phyloP scores from a whole-genome alignment of 495 filamentous ascomycete species.

The Saxophila tyrrhenica region DNA sequence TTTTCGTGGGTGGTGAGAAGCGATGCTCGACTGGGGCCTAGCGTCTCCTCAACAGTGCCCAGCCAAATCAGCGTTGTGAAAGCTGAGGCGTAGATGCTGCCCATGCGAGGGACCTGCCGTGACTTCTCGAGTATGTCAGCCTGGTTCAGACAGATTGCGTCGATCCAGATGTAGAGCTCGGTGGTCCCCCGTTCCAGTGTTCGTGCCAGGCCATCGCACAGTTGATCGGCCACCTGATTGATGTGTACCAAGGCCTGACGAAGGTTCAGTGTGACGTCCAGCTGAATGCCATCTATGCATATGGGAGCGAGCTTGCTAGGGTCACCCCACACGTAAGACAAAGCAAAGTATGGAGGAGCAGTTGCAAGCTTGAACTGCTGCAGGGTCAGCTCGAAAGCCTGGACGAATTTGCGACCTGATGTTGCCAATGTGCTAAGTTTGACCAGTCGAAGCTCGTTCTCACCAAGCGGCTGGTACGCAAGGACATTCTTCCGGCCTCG shows the following conservation, averaged over 20 bases:
- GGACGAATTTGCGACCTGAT: not conserved
- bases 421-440: not conserved
- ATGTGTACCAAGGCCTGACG: not conserved
- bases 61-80: not conserved
- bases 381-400: not conserved
- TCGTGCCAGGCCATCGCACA: not conserved
- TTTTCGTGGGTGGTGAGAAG: no score
- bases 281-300: not conserved
- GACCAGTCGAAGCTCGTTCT: not conserved
- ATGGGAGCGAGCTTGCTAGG: not conserved
- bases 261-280: not conserved
- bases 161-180: not conserved
- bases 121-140: not conserved
- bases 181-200: not conserved
- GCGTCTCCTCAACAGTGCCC: no score
- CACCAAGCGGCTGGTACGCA: not conserved
- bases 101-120: not conserved
- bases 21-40: no score
- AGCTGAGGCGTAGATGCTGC: not conserved
- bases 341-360: not conserved
- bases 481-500: not conserved
- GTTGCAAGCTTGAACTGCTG: not conserved
- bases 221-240: not conserved
- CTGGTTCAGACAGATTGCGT: not conserved
- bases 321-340: not conserved